Conservation (phyloP, 129 eudicot species). For the Flaveria brownii region DNA sequence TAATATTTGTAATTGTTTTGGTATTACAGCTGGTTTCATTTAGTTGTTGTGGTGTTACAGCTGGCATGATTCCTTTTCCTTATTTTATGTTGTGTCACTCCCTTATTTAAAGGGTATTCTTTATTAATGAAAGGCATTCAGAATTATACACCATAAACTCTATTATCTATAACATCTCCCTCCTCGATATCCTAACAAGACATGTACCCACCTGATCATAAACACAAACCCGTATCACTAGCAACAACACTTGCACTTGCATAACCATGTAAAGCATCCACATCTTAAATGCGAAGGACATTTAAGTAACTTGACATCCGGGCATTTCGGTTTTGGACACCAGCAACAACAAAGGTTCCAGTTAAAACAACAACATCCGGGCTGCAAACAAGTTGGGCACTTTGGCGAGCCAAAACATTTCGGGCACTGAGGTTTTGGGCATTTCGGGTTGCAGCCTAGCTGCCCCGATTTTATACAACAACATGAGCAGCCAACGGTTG, state of each 20-base stretch:
- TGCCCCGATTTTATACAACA: constrained; percentile 44
- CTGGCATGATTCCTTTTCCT: no score
- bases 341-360: constrained; percentile 32
- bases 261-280: constrained; percentile 44
- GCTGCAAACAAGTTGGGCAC: constrained; percentile 25
- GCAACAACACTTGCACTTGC: constrained; percentile 58
- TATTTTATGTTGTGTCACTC: no score
- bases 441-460: constrained; percentile 45
- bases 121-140: no score
- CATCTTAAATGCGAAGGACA: constrained; percentile 39
- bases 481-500: constrained; percentile 26
- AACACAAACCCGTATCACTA: constrained; percentile 45
- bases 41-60: no score
- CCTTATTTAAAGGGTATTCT: no score
- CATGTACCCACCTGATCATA: constrained; percentile 43
- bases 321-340: constrained; percentile 34
- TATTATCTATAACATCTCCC: constrained; percentile 18
- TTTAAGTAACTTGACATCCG: constrained; percentile 39
- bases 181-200: constrained; percentile 27
- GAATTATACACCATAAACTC: no score
- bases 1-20: no score
- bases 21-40: no score
- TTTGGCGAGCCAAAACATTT: constrained; percentile 34
- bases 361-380: constrained; percentile 28
- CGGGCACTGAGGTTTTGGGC: constrained; percentile 42